Percentiles rank a stretch among this genome's conserved stretches.
phyloP scores from a whole-genome alignment of 2,329 filamentous ascomycete species.

The Sporothrix brasiliensis region DNA sequence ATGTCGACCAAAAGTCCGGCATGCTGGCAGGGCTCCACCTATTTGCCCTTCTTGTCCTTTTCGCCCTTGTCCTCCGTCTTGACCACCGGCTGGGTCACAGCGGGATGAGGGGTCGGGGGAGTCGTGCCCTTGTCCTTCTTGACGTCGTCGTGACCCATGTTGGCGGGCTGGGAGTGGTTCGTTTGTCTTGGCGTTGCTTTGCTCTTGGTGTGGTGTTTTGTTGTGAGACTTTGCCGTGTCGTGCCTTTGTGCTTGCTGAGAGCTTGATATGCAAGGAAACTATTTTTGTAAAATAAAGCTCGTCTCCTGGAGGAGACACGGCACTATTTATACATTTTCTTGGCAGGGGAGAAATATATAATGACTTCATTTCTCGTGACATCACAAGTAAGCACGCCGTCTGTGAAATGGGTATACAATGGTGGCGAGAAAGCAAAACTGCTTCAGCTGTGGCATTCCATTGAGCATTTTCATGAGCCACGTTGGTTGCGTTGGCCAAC shows the following conservation, averaged over 20 bases:
- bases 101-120: neutral
- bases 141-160: neutral
- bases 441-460: no score
- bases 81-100: neutral
- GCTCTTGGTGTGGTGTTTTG: no score
- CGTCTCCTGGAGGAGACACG: neutral
- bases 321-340: constrained; percentile 2
- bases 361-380: neutral
- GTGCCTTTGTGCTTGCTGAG: neutral
- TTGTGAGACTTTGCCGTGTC: neutral
- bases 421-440: neutral
- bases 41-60: constrained; percentile 10
- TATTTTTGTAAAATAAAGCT: no score
- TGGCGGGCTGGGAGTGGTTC: neutral
- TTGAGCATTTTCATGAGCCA: no score
- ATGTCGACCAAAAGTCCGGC: neutral
- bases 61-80: neutral
- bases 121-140: neutral
- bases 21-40: neutral
- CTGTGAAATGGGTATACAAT: neutral
- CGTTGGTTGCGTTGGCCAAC: no score
- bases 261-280: neutral
- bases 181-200: neutral
- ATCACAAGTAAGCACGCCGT: neutral
- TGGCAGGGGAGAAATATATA: neutral